These are phyloP conservation scores for Starmerella khaoyaiensis DNA, from an alignment of 805 yeast genomes.

Conservation along the genomic window DNA sequence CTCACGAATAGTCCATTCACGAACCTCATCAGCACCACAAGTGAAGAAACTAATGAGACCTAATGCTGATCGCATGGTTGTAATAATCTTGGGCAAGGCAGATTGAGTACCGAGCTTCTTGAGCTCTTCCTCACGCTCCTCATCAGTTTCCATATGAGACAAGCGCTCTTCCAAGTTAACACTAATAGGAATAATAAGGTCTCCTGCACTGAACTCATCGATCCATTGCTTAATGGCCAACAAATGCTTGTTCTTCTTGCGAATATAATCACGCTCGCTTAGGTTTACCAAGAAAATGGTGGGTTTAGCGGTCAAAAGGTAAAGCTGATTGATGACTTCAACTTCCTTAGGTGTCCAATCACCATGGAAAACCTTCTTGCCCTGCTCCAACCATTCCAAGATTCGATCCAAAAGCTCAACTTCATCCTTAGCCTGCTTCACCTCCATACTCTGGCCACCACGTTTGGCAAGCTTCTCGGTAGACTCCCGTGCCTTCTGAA, in stretches of 20 bases:
- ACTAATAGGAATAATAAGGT: conserved; percentile 80
- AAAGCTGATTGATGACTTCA: conserved; percentile 74
- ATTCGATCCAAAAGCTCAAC: conserved; percentile 60
- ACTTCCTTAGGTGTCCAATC: conserved; percentile 86
- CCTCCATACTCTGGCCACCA: conserved; percentile 83
- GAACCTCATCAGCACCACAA: conserved; percentile 89
- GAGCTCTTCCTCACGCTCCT: conserved; percentile 63
- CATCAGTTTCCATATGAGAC: conserved; percentile 75
- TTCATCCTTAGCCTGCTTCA: conserved; percentile 78
- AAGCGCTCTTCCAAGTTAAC: conserved; percentile 86
- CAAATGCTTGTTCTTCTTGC: conserved; percentile 80
- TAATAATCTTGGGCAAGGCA: conserved; percentile 75
- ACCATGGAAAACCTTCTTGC: conserved; percentile 77
- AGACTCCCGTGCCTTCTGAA: conserved; percentile 67
- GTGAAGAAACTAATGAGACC: conserved; percentile 90
- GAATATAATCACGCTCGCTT: conserved; percentile 74
- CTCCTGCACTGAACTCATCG: conserved; percentile 75
- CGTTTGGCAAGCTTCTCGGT: conserved; percentile 67
- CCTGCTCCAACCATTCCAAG: conserved; percentile 64
- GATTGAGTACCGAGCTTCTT: conserved; percentile 60
- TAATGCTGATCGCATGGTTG: conserved; percentile 73
- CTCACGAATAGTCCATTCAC: conserved; percentile 93
- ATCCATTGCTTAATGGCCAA: conserved; percentile 81
- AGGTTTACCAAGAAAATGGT: conserved; percentile 83
- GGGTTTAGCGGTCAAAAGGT: conserved; percentile 88